A percentile compares a stretch with the other conserved stretches of the same genome.
phyloP scores from a whole-genome alignment of 1,284 basidiomycete species.

The Chalciporus sp. region DNA sequence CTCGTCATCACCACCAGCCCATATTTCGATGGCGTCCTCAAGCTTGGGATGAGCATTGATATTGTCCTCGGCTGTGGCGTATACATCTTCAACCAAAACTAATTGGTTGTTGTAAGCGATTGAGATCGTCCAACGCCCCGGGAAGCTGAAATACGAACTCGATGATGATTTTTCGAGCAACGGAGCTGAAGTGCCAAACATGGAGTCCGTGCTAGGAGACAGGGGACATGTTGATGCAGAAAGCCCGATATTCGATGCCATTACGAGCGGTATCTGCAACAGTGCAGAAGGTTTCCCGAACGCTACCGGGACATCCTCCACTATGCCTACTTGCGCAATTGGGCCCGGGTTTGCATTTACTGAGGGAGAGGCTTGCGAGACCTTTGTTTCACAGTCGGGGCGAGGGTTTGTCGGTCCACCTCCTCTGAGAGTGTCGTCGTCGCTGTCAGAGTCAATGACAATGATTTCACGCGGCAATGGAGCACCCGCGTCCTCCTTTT shows the following conservation, averaged over 20 bases:
- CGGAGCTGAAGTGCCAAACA: slow-evolving; percentile 23
- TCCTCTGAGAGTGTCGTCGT: slow-evolving; percentile 35
- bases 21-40: slow-evolving; percentile 42
- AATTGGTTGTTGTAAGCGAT: background rate
- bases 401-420: background rate
- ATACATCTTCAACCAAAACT: background rate
- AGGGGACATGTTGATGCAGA: slow-evolving; percentile 1
- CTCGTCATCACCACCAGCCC: slow-evolving; percentile 69
- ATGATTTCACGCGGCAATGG: slow-evolving; percentile 45
- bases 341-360: background rate
- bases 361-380: background rate
- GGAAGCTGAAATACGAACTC: slow-evolving; percentile 18
- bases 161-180: slow-evolving; percentile 10
- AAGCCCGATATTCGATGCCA: background rate
- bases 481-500: slow-evolving; percentile 5
- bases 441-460: slow-evolving; percentile 61
- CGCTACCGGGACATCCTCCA: slow-evolving; percentile 35
- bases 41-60: background rate
- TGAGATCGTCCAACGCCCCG: background rate
- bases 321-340: slow-evolving; percentile 7
- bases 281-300: slow-evolving; percentile 35
- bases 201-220: slow-evolving; percentile 6
- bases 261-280: slow-evolving; percentile 10
- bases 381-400: background rate
- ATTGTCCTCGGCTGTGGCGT: background rate